Evolutionary conservation across 176 grass and related monocot species (phyloP).

Genomic region (Poa pratensis): DNA sequence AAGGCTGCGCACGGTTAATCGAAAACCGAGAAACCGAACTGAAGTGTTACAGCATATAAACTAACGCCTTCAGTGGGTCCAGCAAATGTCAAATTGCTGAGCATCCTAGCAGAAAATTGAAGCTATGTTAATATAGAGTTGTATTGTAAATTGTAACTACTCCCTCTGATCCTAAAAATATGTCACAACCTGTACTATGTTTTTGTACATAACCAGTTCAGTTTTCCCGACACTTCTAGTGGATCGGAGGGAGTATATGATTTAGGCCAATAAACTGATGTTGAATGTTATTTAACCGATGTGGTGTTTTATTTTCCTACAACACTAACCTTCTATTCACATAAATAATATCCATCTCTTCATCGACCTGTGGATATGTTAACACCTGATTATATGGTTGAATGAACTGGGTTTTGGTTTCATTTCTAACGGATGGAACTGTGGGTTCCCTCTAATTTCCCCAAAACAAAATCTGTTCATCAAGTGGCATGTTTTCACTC

Average conservation of each 20-base stretch:
- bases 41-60: not conserved
- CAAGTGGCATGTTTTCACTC: slow-evolving; percentile 18
- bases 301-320: not conserved
- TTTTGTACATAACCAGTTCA: no score
- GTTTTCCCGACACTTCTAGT: no score
- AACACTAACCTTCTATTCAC: not conserved
- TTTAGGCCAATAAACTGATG: slow-evolving; percentile 4
- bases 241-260: not conserved
- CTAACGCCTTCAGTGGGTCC: not conserved
- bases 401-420: not conserved
- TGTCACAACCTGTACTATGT: no score
- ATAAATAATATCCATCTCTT: not conserved
- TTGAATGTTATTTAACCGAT: not conserved
- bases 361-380: not conserved
- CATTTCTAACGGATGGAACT: not conserved
- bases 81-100: not conserved
- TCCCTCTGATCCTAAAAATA: no score
- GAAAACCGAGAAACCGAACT: no score
- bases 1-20: no score
- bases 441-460: not conserved
- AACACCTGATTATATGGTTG: not conserved
- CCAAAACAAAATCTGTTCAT: not conserved
- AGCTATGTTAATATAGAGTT: not conserved
- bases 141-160: not conserved
- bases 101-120: not conserved